Conservation (phyloP, 2,329 filamentous ascomycete species). For the Amauroascus niger region DNA sequence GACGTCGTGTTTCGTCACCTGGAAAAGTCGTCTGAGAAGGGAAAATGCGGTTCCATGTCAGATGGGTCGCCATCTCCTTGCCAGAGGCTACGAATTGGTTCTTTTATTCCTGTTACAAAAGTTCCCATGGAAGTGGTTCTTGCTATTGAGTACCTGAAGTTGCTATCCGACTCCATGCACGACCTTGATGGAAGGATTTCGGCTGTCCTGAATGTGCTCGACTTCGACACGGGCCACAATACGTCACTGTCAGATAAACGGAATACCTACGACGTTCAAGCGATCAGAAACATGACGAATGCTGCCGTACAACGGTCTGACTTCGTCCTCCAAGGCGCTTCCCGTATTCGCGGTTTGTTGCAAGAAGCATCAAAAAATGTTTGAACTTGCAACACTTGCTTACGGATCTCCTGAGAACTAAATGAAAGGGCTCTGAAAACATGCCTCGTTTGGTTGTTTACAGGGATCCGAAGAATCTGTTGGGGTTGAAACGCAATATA, state of each 20-base stretch:
- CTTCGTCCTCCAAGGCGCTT: neutral
- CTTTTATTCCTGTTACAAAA: constrained; percentile 3
- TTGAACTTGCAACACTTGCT: neutral
- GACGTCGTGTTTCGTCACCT: constrained; percentile 3
- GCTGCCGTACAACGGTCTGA: neutral
- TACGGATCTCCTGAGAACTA: too few relatives aligned
- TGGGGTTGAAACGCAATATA: too few relatives aligned
- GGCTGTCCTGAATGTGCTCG: neutral
- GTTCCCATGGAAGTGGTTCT: constrained; percentile 5
- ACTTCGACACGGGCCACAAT: neutral
- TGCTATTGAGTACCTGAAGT: constrained; percentile 2
- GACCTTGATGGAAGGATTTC: neutral
- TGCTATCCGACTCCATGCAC: neutral
- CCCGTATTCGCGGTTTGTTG: neutral
- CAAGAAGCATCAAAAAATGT: neutral
- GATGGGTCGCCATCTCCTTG: neutral
- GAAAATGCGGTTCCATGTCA: neutral
- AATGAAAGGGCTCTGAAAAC: too few relatives aligned
- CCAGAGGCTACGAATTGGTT: constrained; percentile 1
- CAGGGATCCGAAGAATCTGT: too few relatives aligned
- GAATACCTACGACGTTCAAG: neutral
- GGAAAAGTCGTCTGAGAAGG: neutral
- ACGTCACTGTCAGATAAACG: neutral
- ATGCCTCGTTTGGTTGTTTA: too few relatives aligned
- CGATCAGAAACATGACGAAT: neutral